These are phyloP conservation scores for Millerozyma acaciae DNA, from an alignment of 805 yeast species.

Conservation along the genomic window DNA sequence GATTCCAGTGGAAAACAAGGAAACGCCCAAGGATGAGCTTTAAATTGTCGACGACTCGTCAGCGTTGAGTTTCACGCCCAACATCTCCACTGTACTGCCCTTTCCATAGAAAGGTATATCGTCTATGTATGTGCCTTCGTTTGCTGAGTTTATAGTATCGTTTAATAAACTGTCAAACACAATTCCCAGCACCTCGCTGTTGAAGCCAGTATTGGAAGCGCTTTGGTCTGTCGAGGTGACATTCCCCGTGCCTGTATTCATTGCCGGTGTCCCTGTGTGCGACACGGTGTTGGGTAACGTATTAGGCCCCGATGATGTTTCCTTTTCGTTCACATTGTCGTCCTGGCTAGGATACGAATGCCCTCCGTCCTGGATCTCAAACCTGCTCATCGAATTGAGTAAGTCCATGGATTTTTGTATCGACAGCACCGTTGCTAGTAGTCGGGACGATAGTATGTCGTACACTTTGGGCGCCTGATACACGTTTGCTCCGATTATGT, in stretches of 20 bases:
- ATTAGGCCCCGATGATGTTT: conserved; percentile 4
- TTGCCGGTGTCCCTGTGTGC: conserved; percentile 9
- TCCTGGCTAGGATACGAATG: conserved; percentile 21
- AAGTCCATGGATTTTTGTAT: conserved; percentile 32
- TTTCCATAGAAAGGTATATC: conserved; percentile 38
- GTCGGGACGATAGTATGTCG: conserved; percentile 67
- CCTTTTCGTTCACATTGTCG: conserved; percentile 7
- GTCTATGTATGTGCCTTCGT: conserved; percentile 27
- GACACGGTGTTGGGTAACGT: conserved; percentile 11
- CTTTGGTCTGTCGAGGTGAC: conserved; percentile 1
- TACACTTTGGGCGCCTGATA: conserved; percentile 84
- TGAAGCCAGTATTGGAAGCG: conserved; percentile 6
- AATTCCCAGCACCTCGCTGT: conserved; percentile 22
- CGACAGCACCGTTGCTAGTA: conserved; percentile 38
- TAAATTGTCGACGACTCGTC: conserved; percentile 7
- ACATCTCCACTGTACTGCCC: conserved; percentile 35
- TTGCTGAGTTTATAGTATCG: conserved; percentile 17
- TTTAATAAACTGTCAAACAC: conserved; percentile 31
- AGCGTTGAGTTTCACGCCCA: conserved; percentile 27
- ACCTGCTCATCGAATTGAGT: conserved; percentile 30
- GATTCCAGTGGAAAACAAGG: conserved; percentile 32
- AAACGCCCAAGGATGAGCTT: conserved; percentile 27
- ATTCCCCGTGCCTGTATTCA: conserved; percentile 16
- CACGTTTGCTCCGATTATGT: conserved; percentile 85
- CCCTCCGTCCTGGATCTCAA: conserved; percentile 32